Conservation (phyloP, 208 protist genomes). For the Crithidia expoeki region DNA sequence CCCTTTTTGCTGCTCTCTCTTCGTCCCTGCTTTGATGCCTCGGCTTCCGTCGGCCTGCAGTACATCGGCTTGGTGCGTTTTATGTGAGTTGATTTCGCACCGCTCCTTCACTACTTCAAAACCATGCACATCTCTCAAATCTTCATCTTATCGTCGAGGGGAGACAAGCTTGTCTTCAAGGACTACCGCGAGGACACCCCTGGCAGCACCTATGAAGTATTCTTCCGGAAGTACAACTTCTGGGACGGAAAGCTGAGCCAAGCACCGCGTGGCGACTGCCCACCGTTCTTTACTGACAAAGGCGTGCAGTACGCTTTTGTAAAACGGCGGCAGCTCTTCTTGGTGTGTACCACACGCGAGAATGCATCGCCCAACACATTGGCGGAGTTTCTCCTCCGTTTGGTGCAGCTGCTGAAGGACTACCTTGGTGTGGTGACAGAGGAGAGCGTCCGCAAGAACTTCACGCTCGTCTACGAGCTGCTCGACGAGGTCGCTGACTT, state of each 20-base stretch:
- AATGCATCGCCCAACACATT: slow-evolving; percentile 79
- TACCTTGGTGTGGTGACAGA: slow-evolving; percentile 89
- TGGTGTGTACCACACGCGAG: slow-evolving; percentile 78
- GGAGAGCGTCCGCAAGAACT: slow-evolving; percentile 86
- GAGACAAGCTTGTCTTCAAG: slow-evolving; percentile 84
- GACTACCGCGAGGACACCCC: slow-evolving; percentile 85
- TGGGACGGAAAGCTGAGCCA: slow-evolving; percentile 46
- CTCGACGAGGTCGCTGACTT: slow-evolving; percentile 92
- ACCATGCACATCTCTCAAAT: slow-evolving; percentile 78
- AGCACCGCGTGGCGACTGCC: slow-evolving; percentile 60
- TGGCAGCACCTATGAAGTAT: slow-evolving; percentile 66
- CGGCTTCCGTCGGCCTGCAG: no score
- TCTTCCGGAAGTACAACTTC: slow-evolving; percentile 85
- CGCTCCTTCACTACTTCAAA: no score
- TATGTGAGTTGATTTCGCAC: no score
- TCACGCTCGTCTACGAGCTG: slow-evolving; percentile 93
- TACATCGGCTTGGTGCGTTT: no score
- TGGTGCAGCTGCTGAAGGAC: slow-evolving; percentile 83
- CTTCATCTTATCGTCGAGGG: slow-evolving; percentile 83
- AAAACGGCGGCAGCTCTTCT: slow-evolving; percentile 67
- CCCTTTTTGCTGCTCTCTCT: no score
- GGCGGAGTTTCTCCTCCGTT: slow-evolving; percentile 74
- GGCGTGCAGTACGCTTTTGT: slow-evolving; percentile 86
- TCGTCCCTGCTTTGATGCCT: no score
- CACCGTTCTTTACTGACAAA: slow-evolving; percentile 70